Evolutionary conservation across 768 basidiomycete genomes (phyloP).

Genomic region (Suillus spraguei): DNA sequence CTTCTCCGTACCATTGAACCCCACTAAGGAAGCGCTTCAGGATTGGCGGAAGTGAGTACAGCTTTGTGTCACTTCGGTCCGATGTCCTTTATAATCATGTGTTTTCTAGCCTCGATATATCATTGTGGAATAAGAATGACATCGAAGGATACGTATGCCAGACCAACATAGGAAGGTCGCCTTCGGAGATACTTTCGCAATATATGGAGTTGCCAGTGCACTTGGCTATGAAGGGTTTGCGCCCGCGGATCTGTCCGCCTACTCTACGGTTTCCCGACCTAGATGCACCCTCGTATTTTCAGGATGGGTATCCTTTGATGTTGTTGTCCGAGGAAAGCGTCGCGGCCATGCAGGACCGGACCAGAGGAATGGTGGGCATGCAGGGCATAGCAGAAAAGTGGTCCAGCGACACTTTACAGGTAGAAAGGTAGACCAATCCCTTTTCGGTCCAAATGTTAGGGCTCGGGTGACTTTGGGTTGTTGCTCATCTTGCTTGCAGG

Average conservation of each 20-base stretch:
- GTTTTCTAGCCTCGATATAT: constrained; percentile 51
- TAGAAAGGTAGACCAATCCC: constrained; percentile 55
- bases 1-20: constrained; percentile 62
- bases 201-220: constrained; percentile 65
- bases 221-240: constrained; percentile 68
- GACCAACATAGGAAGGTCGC: constrained; percentile 41
- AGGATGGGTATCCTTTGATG: constrained; percentile 74
- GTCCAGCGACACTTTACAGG: constrained; percentile 48
- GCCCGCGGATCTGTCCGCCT: constrained; percentile 50
- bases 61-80: neutral
- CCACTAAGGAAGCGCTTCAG: constrained; percentile 47
- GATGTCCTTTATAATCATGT: constrained; percentile 4
- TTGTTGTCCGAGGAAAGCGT: constrained; percentile 71
- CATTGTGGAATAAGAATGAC: constrained; percentile 46
- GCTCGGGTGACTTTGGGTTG: constrained; percentile 8
- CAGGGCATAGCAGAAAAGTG: constrained; percentile 55
- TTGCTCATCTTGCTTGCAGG: constrained; percentile 36
- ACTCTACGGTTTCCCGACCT: constrained; percentile 61
- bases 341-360: constrained; percentile 48
- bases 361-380: constrained; percentile 47
- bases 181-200: constrained; percentile 57
- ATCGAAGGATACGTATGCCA: constrained; percentile 72
- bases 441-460: constrained; percentile 2
- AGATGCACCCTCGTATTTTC: constrained; percentile 56
- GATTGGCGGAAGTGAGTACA: constrained; percentile 59